Evolutionary conservation across 371 early-diverging fungal genomes (phyloP).

Genomic region (Syncephalastrum sp.): DNA sequence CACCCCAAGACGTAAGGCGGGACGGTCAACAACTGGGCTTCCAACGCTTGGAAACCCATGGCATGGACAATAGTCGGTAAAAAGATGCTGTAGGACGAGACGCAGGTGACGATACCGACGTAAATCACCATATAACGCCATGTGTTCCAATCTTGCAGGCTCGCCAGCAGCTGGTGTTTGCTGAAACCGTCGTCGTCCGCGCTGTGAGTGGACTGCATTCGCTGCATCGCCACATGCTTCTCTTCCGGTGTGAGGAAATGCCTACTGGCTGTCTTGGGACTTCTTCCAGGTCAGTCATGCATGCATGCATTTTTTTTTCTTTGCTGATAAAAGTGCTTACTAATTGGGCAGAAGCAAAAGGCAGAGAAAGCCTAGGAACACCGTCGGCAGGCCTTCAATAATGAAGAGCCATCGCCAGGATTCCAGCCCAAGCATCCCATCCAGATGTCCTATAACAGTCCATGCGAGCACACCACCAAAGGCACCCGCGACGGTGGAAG

Average conservation of each 20-base stretch:
- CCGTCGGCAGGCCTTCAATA: constrained; percentile 44
- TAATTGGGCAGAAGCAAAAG: constrained; percentile 17
- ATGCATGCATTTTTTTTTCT: not conserved
- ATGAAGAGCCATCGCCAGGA: constrained; percentile 40
- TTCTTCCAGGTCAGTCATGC: not conserved
- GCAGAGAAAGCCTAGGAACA: constrained; percentile 29
- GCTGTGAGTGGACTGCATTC: not conserved
- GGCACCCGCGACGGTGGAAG: constrained; percentile 26
- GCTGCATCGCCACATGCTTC: constrained; percentile 13
- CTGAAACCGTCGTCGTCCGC: constrained; percentile 6
- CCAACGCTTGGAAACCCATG: constrained; percentile 14
- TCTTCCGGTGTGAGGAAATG: constrained; percentile 15
- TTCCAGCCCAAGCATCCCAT: constrained; percentile 10
- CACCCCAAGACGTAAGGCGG: constrained; percentile 22
- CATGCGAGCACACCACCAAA: constrained; percentile 24
- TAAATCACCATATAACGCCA: constrained; percentile 7
- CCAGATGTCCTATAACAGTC: constrained; percentile 12
- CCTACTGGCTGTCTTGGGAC: constrained; percentile 8
- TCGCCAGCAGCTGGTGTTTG: constrained; percentile 10
- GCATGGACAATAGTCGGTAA: constrained; percentile 20
- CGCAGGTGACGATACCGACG: constrained; percentile 4
- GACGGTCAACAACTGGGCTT: constrained; percentile 20
- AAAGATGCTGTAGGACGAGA: constrained; percentile 13
- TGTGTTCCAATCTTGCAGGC: constrained; percentile 12
- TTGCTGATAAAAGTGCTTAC: constrained; percentile 2